These are phyloP conservation scores for Kodamaea fukazawae DNA, from an alignment of 805 yeast genomes.

Conservation along the genomic window DNA sequence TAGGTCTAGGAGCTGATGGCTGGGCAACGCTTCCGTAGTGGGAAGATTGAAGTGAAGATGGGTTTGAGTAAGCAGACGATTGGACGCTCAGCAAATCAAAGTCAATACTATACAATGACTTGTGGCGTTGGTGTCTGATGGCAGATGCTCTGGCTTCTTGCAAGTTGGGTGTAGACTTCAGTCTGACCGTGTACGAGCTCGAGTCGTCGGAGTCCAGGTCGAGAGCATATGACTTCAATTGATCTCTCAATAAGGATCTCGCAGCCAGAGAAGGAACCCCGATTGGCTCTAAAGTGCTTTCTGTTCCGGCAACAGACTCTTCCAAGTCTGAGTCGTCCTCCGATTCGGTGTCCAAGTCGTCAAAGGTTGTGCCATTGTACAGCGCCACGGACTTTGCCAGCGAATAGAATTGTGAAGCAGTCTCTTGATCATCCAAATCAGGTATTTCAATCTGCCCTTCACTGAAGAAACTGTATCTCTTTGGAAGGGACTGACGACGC, in stretches of 20 bases:
- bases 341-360: slow-evolving; percentile 19
- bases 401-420: slow-evolving; percentile 10
- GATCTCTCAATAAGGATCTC: slow-evolving; percentile 24
- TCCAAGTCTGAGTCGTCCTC: slow-evolving; percentile 21
- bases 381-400: slow-evolving; percentile 8
- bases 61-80: slow-evolving; percentile 5
- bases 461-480: slow-evolving; percentile 8
- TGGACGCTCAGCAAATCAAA: slow-evolving; percentile 9
- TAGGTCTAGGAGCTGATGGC: slow-evolving; percentile 5
- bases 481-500: slow-evolving; percentile 1
- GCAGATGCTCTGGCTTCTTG: slow-evolving; percentile 17
- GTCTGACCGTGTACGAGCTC: slow-evolving; percentile 2
- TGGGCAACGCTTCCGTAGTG: background rate
- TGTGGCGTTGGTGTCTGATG: slow-evolving; percentile 36
- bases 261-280: slow-evolving; percentile 37
- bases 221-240: slow-evolving; percentile 20
- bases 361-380: slow-evolving; percentile 25
- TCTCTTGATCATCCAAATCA: slow-evolving; percentile 24
- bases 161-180: slow-evolving; percentile 24
- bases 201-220: slow-evolving; percentile 32
- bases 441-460: slow-evolving; percentile 44
- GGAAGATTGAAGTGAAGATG: slow-evolving; percentile 5
- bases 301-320: slow-evolving; percentile 15
- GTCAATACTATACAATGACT: slow-evolving; percentile 37
- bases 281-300: slow-evolving; percentile 28